Evolutionary conservation across 2,329 filamentous ascomycete genomes (phyloP).

Genomic region (Hymenoscyphus infarciens): DNA sequence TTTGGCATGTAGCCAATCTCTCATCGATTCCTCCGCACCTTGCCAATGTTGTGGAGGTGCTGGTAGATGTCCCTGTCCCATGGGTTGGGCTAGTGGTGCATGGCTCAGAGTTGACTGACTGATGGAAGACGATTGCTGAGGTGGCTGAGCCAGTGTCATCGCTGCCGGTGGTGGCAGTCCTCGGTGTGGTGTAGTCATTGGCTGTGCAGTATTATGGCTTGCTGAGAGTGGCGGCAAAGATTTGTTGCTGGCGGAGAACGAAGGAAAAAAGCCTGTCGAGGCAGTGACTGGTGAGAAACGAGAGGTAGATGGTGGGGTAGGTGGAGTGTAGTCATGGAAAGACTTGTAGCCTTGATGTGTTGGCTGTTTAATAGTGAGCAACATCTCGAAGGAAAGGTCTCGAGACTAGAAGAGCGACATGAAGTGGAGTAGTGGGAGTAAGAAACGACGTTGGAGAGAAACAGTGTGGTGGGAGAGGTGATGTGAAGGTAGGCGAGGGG

Average conservation of each 20-base stretch:
- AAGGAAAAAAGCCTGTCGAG: conserved; percentile 34
- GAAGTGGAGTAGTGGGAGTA: conserved; percentile 29
- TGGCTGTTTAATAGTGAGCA: conserved; percentile 49
- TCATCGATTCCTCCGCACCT: conserved; percentile 66
- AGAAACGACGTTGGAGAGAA: conserved; percentile 29
- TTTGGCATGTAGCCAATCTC: conserved; percentile 66
- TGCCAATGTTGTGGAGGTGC: conserved; percentile 63
- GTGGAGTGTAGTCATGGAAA: conserved; percentile 46
- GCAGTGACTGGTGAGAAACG: conserved; percentile 40
- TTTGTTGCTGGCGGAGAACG: conserved; percentile 29
- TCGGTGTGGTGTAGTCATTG: conserved; percentile 68
- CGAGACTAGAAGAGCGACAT: conserved; percentile 32
- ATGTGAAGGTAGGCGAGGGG: conserved; percentile 24
- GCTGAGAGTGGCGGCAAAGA: conserved; percentile 34
- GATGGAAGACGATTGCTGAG: conserved; percentile 28
- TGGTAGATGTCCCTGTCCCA: conserved; percentile 54
- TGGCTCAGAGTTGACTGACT: conserved; percentile 37
- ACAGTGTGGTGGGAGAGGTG: conserved; percentile 20
- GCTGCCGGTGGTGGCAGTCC: conserved; percentile 66
- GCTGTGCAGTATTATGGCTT: conserved; percentile 44
- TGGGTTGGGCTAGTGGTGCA: conserved; percentile 34
- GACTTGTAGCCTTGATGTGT: conserved; percentile 45
- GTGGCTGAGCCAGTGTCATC: conserved; percentile 52
- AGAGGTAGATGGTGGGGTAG: conserved; percentile 40
- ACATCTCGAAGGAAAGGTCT: conserved; percentile 40